phyloP scores from a whole-genome alignment of 2,329 filamentous ascomycete species.

The Sordariomycetes sp. region DNA sequence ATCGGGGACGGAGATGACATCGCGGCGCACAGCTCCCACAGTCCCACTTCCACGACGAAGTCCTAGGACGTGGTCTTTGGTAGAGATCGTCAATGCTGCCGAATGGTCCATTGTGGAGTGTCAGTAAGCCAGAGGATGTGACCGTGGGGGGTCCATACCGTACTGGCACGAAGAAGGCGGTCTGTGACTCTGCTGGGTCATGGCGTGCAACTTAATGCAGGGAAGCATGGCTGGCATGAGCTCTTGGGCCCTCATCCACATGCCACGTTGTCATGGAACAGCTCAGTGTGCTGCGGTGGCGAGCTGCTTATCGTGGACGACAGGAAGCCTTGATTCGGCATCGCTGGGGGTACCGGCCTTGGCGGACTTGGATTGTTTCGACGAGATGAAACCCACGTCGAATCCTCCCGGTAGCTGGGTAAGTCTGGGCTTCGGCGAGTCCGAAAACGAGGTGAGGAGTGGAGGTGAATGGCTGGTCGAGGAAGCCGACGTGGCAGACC shows the following conservation, averaged over 20 bases:
- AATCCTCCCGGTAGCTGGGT: too few species aligned
- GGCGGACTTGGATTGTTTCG: neutral
- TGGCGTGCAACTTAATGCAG: neutral
- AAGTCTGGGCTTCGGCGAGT: too few species aligned
- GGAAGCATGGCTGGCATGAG: neutral
- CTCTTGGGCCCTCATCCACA: neutral
- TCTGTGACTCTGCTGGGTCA: neutral
- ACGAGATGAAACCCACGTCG: too few species aligned
- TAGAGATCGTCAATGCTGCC: neutral
- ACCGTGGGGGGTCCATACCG: neutral
- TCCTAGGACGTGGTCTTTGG: neutral
- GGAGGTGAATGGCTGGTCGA: too few species aligned
- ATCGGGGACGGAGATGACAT: neutral
- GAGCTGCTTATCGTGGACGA: neutral
- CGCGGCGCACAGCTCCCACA: too few species aligned
- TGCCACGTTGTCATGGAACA: neutral
- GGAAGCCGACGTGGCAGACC: too few species aligned
- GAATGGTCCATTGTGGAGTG: neutral
- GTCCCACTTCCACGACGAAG: too few species aligned
- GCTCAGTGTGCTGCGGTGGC: neutral
- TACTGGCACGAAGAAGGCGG: neutral
- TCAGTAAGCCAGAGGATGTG: too few species aligned
- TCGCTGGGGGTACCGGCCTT: too few species aligned
- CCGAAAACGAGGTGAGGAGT: too few species aligned
- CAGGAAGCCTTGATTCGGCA: neutral